Evolutionary conservation across 805 yeast genomes (phyloP), one percentile per base, ranked within the genome.

Genomic region (Kodamaea kaohsiungensis): DNA sequence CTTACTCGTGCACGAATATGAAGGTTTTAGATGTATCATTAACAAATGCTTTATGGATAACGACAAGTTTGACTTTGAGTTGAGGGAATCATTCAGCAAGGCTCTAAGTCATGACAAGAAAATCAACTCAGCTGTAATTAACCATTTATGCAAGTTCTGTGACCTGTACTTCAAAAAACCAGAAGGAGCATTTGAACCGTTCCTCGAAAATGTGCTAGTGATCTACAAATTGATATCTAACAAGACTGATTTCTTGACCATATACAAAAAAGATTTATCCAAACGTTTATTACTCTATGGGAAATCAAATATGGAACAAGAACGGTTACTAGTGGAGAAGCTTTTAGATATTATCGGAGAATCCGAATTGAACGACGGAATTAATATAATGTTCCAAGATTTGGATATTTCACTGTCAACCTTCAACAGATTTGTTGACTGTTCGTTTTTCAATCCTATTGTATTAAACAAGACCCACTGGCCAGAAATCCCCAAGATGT

Each of bases 401-500:
- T 57, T 72, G 49, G 55, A 56, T 16, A 37, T 48, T 1, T 67
- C 76, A 3, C 59, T 55, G 30, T 48, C 56, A 1, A 55, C 55
- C 7, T 65, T 65, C 49, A 48, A 37, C 22, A 25, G 18, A 16
- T 48, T 56, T 3, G 50, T 65, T 35, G 70, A 66, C 13, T n/a
- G 37, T 7, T 13, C 35, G 8, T 17, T 9, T 15, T 73, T 74
- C 57, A 60, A 53, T 42, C 71, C 72, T 0, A 58, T 74, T 52
- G 63, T 74, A 5, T 63, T 73, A 35, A 74, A 72, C 48, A 66
- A 66, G 55, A 61, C 65, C n/a, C 57, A 66, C 40, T 76, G 80
- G 80, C 79, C 80, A 0, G 76, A 69, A 25, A 63, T 71, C 7
- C 78, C 77, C 3, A 63, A 58, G 15, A 51, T 72, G 9, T 40